A percentile compares a stretch with the other conserved stretches of the same genome.
Evolutionary conservation across 331 rosid genomes (phyloP).

Genomic region (Cydonia oblonga): DNA sequence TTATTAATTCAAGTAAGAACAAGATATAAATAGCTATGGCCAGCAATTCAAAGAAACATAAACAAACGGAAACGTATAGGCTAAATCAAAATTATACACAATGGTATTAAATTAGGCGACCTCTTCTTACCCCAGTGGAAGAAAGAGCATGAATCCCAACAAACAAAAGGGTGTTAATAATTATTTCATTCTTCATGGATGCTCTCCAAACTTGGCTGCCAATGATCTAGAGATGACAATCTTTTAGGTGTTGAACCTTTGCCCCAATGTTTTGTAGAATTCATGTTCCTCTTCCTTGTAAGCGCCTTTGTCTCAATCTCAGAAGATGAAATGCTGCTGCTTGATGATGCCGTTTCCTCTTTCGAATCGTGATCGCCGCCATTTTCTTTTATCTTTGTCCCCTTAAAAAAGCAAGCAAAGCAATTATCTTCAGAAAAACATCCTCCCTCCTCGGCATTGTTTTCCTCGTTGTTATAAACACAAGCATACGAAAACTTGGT

Average conservation of each 20-base stretch:
- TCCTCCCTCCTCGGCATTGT: background rate
- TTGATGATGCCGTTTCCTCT: constrained; percentile 16
- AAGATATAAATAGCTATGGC: background rate
- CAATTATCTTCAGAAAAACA: constrained; percentile 8
- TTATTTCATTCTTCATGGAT: constrained; percentile 41
- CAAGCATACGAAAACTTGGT: constrained; percentile 12
- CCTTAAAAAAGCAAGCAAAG: constrained; percentile 13
- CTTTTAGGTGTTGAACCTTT: constrained; percentile 27
- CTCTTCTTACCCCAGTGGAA: no score
- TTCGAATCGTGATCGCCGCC: constrained; percentile 7
- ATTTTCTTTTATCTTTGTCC: constrained; percentile 8
- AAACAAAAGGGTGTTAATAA: background rate
- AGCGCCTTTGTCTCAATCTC: constrained; percentile 2
- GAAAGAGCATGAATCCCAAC: no score
- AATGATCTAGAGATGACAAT: constrained; percentile 24
- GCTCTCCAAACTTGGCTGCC: constrained; percentile 56
- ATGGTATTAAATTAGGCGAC: no score
- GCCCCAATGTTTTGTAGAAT: constrained; percentile 15
- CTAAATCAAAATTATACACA: no score
- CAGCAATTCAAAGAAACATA: background rate
- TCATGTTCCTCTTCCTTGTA: constrained; percentile 19
- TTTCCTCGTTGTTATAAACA: background rate
- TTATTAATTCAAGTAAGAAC: background rate
- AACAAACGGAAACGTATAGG: background rate
- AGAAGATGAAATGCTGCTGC: background rate